These are phyloP conservation scores for Blastocystis hominis DNA, from an alignment of 352 stramenopile species.

Conservation along the genomic window DNA sequence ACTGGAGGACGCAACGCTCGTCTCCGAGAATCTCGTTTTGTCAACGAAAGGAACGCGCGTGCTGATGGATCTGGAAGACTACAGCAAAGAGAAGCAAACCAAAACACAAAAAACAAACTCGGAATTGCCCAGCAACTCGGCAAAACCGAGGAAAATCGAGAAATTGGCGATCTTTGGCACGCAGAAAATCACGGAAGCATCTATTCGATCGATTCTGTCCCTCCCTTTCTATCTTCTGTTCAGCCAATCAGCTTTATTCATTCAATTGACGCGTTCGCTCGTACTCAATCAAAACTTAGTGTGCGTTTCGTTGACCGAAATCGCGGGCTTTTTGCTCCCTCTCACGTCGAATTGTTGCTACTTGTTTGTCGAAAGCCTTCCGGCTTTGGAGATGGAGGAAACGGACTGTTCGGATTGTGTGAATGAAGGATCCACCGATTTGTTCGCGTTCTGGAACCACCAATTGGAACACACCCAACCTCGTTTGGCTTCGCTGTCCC, in stretches of 20 bases:
- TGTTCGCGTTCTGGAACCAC: background rate
- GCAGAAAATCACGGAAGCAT: background rate
- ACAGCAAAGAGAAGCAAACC: background rate
- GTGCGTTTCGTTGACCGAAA: background rate
- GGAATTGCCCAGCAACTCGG: background rate
- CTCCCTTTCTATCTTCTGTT: background rate
- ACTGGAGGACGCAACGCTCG: background rate
- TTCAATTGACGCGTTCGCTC: constrained; percentile 24
- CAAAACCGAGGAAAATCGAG: background rate
- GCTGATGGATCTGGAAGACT: background rate
- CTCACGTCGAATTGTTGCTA: background rate
- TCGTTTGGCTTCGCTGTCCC: no score
- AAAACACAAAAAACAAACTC: background rate
- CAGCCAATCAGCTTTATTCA: background rate
- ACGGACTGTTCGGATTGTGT: background rate
- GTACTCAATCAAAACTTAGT: background rate
- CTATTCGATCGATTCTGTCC: background rate
- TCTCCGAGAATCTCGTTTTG: background rate
- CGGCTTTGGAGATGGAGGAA: background rate
- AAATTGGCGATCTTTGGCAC: background rate
- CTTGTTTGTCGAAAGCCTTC: background rate
- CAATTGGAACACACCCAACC: background rate
- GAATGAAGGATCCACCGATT: background rate
- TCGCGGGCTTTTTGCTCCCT: background rate
- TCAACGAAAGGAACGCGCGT: background rate